Evolutionary conservation across 495 filamentous ascomycete species (phyloP).

Genomic region (Aspergillus homomorphus): DNA sequence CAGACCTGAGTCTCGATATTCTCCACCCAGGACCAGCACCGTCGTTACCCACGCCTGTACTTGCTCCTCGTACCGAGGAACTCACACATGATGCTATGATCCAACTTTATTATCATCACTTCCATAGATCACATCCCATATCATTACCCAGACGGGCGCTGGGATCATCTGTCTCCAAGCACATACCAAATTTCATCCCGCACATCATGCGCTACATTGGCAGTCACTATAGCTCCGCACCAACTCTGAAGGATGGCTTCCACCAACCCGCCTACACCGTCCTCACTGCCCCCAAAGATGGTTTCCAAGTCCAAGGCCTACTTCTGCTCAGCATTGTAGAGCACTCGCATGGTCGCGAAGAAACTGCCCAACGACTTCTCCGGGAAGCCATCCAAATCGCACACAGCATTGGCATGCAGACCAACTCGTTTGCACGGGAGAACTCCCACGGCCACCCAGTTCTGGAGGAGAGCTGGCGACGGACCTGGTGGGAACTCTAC

Average conservation of each 20-base stretch:
- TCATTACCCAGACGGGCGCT: constrained; percentile 48
- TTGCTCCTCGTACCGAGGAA: constrained; percentile 10
- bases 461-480: constrained; percentile 70
- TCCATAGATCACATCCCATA: constrained; percentile 69
- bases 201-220: constrained; percentile 70
- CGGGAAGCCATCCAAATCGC: constrained; percentile 60
- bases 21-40: neutral
- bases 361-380: constrained; percentile 57
- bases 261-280: constrained; percentile 54
- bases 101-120: constrained; percentile 58
- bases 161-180: constrained; percentile 36
- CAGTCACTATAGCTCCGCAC: constrained; percentile 39
- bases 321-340: constrained; percentile 66
- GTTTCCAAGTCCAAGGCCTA: constrained; percentile 68
- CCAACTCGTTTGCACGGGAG: constrained; percentile 36
- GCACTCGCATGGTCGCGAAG: constrained; percentile 61
- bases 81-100: constrained; percentile 36
- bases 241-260: constrained; percentile 41
- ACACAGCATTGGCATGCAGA: constrained; percentile 66
- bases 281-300: constrained; percentile 52
- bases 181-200: constrained; percentile 35
- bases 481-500: constrained; percentile 84
- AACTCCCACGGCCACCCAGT: constrained; percentile 41
- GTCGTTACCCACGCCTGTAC: neutral
- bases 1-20: neutral